Conservation (phyloP, 225 moss, liverwort and hornwort species). For the Rhytidiadelphus loreus region DNA sequence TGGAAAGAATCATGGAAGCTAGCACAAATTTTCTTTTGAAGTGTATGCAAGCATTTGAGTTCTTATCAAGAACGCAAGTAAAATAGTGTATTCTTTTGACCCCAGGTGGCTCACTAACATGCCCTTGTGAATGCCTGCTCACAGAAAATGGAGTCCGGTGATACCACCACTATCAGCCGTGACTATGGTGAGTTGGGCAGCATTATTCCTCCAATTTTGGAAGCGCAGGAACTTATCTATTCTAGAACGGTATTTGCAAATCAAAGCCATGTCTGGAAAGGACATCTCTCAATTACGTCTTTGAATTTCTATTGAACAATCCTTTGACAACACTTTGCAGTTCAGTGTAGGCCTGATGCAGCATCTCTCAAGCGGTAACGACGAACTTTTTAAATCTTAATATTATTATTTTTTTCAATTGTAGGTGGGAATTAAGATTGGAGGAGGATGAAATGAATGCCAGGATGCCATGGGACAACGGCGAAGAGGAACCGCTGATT, state of each 20-base stretch:
- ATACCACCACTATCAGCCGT: conserved; percentile 44
- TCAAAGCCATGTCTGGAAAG: conserved; percentile 19
- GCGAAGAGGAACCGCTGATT: conserved; percentile 21
- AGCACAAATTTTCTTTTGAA: neutral
- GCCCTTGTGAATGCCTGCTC: neutral
- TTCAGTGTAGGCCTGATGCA: neutral
- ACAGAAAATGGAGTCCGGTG: conserved; percentile 44
- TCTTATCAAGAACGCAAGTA: neutral
- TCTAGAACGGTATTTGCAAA: conserved; percentile 38
- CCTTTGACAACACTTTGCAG: neutral
- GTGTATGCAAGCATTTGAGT: neutral
- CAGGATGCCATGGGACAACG: conserved; percentile 35
- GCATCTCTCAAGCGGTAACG: neutral
- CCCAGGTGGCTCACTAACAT: neutral
- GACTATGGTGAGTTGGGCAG: conserved; percentile 55
- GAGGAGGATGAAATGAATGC: conserved; percentile 51
- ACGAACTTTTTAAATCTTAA: too few relatives aligned
- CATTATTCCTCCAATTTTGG: conserved; percentile 47
- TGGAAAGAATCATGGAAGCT: neutral
- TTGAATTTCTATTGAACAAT: neutral
- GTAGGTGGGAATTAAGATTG: conserved; percentile 36
- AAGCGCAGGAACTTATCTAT: conserved; percentile 48
- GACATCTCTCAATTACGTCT: neutral
- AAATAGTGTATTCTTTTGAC: neutral
- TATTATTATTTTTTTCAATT: neutral